Evolutionary conservation across 1,139 yeast species (phyloP).

Genomic region (Candida albicans): DNA sequence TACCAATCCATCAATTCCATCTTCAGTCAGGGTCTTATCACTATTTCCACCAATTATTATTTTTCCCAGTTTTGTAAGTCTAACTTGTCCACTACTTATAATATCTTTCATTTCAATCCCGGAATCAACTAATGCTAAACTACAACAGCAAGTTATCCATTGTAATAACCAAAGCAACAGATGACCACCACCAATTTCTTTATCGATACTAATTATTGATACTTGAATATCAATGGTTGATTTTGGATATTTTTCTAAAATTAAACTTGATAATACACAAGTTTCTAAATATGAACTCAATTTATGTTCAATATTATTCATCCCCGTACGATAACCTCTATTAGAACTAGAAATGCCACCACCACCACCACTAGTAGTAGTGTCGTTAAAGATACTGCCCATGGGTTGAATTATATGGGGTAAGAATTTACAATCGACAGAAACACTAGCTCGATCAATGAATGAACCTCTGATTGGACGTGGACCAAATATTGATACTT

Average conservation of each 20-base stretch:
- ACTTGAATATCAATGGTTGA: slow-evolving; percentile 81
- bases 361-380: slow-evolving; percentile 13
- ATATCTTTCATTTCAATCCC: slow-evolving; percentile 78
- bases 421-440: slow-evolving; percentile 64
- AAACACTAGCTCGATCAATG: slow-evolving; percentile 63
- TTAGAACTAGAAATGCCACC: too few relatives aligned
- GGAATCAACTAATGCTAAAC: slow-evolving; percentile 79
- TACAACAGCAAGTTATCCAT: slow-evolving; percentile 58
- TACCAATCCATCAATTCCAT: slow-evolving; percentile 40
- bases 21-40: slow-evolving; percentile 8
- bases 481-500: slow-evolving; percentile 84
- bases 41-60: slow-evolving; percentile 17
- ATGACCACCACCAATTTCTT: slow-evolving; percentile 27
- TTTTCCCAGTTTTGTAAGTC: slow-evolving; percentile 17
- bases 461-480: slow-evolving; percentile 81
- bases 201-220: slow-evolving; percentile 51
- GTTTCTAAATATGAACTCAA: slow-evolving; percentile 58
- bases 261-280: slow-evolving; percentile 58
- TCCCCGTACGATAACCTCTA: slow-evolving; percentile 29
- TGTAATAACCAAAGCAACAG: slow-evolving; percentile 40
- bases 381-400: slow-evolving; percentile 24
- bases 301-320: slow-evolving; percentile 50
- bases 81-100: slow-evolving; percentile 69
- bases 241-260: slow-evolving; percentile 80
- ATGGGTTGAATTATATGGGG: slow-evolving; percentile 51